Conservation (phyloP, 2,329 filamentous ascomycete species). For the Neopestalotiopsis sp. region DNA sequence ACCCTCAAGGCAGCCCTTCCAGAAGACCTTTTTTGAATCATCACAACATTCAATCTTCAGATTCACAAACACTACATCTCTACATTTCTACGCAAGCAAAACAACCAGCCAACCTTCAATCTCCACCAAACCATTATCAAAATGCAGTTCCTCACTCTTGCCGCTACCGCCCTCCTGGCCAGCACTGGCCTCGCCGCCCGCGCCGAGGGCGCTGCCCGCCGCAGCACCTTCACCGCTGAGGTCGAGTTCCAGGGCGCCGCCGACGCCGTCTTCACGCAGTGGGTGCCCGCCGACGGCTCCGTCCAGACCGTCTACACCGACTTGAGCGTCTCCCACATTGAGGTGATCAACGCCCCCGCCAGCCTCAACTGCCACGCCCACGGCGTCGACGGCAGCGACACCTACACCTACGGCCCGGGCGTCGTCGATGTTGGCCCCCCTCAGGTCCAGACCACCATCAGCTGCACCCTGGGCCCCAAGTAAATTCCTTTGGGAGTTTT, state of each 20-base stretch:
- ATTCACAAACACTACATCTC: not conserved
- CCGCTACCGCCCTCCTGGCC: conserved; percentile 7
- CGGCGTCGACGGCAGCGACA: conserved; percentile 16
- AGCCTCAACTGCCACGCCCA: conserved; percentile 8
- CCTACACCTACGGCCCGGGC: conserved; percentile 3
- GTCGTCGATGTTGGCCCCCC: conserved; percentile 16
- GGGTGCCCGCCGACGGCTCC: conserved; percentile 2
- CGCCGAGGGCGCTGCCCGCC: not conserved
- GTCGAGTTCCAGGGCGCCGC: conserved; percentile 14
- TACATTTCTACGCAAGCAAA: not conserved
- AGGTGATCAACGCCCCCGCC: not conserved
- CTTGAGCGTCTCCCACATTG: conserved; percentile 15
- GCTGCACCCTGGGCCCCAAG: conserved; percentile 1
- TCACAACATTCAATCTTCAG: not conserved
- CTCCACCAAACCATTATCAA: conserved; percentile 6
- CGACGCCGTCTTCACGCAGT: not conserved
- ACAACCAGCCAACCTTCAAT: not conserved
- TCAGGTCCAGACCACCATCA: conserved; percentile 9
- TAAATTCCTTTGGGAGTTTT: not conserved
- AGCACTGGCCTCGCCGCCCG: conserved; percentile 15
- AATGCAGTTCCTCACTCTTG: conserved; percentile 13
- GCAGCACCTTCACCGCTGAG: not conserved
- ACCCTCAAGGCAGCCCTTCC: not conserved
- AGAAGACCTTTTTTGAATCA: not conserved
- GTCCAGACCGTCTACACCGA: not conserved